Base-by-base conservation (phyloP, 1,284 basidiomycete species). In the Rhodotorula sp. region DNA sequence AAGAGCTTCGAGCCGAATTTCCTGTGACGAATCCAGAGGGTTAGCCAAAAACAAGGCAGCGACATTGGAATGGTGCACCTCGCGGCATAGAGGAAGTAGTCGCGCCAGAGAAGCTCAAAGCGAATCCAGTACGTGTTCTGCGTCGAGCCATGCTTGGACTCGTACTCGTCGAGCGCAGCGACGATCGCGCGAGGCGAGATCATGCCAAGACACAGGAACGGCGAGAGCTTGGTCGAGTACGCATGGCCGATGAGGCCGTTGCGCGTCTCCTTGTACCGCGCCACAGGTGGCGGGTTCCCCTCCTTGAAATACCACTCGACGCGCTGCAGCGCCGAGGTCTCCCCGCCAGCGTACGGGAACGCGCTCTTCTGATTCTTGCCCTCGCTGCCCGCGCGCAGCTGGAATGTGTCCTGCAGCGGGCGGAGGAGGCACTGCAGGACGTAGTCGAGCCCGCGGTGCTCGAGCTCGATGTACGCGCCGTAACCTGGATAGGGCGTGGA, bases 41-140 rank as follows among this genome's bases (percentile, higher is more conserved):
- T n/a, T 15, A 54, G 29, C 22, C 17, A 32, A n/a, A n/a, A n/a
- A n/a, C n/a, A n/a, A n/a, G n/a, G n/a, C n/a, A n/a, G n/a, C n/a
- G n/a, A n/a, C n/a, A n/a, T n/a, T n/a, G n/a, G n/a, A n/a, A n/a
- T n/a, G n/a, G n/a, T 59, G 32, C 19, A 68, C 70, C 70, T 44
- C 9, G 81, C 78, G 59, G 83, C 83, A 64, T 82, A 84, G 69
- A 84, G 82, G 79, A 87, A 86, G 79, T 85, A 86, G 75, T 87
- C 85, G 27, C 86, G 78, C 85, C 85, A 86, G 34, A 86, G 80
- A 21, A 87, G 77, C 78, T 87, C 86, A 75, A 87, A 86, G 22
- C 82, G 78, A 53, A 81, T 80, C 83, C 83, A 84, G 75, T 84
- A 84, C 21, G 82, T 82, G 75, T 83, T 83, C 60, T 82, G 80